A percentile compares a stretch with the other conserved stretches of the same genome.
Evolutionary conservation across 1,284 basidiomycete genomes (phyloP).

Genomic region (Cystobasidiaceae sp.): DNA sequence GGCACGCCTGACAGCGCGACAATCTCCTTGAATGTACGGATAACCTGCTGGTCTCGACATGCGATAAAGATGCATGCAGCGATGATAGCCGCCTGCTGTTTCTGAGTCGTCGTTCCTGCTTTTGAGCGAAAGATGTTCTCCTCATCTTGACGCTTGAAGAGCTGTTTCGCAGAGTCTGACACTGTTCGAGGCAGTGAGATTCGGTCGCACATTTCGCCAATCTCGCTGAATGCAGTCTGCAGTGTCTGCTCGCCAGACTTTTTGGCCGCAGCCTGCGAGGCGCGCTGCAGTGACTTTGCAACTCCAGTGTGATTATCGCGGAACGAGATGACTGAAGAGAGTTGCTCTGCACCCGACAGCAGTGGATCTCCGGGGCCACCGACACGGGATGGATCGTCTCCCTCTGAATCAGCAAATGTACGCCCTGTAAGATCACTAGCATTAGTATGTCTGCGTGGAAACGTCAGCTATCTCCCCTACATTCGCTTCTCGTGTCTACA

Average conservation of each 20-base stretch:
- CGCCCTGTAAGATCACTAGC: slow-evolving; percentile 52
- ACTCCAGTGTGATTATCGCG: slow-evolving; percentile 90
- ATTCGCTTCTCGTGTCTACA: slow-evolving; percentile 97
- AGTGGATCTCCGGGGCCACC: slow-evolving; percentile 92
- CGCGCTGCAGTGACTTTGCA: slow-evolving; percentile 85
- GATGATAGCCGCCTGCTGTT: slow-evolving; percentile 73
- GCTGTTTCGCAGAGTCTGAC: slow-evolving; percentile 89
- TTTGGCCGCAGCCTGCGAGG: slow-evolving; percentile 65
- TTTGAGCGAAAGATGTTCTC: slow-evolving; percentile 89
- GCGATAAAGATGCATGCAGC: slow-evolving; percentile 98
- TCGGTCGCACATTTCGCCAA: slow-evolving; percentile 87
- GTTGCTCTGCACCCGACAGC: slow-evolving; percentile 81
- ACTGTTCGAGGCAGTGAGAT: slow-evolving; percentile 92
- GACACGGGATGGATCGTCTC: slow-evolving; percentile 99
- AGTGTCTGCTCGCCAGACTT: slow-evolving; percentile 78
- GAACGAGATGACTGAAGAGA: slow-evolving; percentile 91
- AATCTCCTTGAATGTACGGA: slow-evolving; percentile 92
- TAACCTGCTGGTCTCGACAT: slow-evolving; percentile 87
- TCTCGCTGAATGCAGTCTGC: slow-evolving; percentile 81
- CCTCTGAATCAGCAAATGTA: slow-evolving; percentile 95
- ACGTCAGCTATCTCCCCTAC: slow-evolving; percentile 49
- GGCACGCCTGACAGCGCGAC: slow-evolving; percentile 86
- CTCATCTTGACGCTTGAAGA: slow-evolving; percentile 94
- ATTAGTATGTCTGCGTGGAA: slow-evolving; percentile 34
- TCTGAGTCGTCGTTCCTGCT: slow-evolving; percentile 48